These are phyloP conservation scores for Cladophialophora carrionii DNA, from an alignment of 2,329 filamentous ascomycete species.

Conservation along the genomic window DNA sequence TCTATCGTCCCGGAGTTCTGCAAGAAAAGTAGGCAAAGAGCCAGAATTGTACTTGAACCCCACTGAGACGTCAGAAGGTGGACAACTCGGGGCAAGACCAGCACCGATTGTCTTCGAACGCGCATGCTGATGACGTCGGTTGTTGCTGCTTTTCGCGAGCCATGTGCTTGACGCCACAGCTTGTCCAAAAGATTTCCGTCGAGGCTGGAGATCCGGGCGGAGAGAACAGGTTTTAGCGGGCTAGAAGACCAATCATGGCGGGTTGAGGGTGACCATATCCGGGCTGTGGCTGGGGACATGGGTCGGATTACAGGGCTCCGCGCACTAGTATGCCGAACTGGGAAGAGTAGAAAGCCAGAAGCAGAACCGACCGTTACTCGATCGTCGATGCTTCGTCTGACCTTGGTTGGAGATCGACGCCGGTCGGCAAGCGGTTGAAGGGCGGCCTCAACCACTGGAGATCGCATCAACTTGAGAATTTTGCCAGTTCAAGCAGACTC, in stretches of 20 bases:
- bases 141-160: conserved; percentile 35
- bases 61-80: conserved; percentile 35
- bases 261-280: not conserved
- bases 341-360: not conserved
- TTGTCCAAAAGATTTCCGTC: conserved; percentile 3
- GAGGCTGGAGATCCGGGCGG: not conserved
- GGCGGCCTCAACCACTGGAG: not conserved
- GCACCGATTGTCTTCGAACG: conserved; percentile 18
- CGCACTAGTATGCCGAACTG: not conserved
- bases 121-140: conserved; percentile 33
- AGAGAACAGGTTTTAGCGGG: conserved; percentile 8
- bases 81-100: conserved; percentile 19
- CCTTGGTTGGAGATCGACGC: not conserved
- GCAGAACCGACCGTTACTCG: not conserved
- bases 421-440: not conserved
- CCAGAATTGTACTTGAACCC: conserved; percentile 20
- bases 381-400: not conserved
- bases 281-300: conserved; percentile 24
- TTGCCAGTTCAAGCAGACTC: not conserved
- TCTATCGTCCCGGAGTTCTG: conserved; percentile 11
- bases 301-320: conserved; percentile 8
- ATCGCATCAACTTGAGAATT: not conserved
- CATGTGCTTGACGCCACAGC: conserved; percentile 18
- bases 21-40: conserved; percentile 25
- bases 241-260: conserved; percentile 12